Conservation (phyloP, 768 basidiomycete genomes). For the Coprinopsis cinerea region DNA sequence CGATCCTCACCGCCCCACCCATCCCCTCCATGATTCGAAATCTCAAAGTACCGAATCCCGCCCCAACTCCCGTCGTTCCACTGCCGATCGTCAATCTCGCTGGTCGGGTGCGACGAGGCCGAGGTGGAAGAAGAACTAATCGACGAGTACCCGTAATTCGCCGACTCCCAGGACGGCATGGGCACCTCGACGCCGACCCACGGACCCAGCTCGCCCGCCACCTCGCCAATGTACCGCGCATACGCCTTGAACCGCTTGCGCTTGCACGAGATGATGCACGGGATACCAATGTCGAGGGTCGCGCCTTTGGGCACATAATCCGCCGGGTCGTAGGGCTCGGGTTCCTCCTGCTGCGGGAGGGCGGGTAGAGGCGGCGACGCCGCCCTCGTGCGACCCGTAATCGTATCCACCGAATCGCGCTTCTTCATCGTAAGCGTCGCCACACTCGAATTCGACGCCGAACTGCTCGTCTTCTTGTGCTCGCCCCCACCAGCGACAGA, state of each 20-base stretch:
- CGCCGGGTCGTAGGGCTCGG: no score
- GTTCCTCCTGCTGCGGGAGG: conserved; percentile 14
- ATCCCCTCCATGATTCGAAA: conserved; percentile 41
- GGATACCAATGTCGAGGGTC: conserved; percentile 80
- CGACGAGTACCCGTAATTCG: conserved; percentile 33
- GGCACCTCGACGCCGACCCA: conserved; percentile 94
- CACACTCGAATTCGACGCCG: conserved; percentile 36
- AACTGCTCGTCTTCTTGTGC: conserved; percentile 42
- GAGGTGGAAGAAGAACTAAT: neutral
- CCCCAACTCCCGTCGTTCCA: conserved; percentile 87
- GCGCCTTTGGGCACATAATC: conserved; percentile 46
- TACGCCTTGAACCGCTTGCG: conserved; percentile 80
- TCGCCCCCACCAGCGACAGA: conserved; percentile 15
- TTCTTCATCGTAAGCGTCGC: conserved; percentile 36
- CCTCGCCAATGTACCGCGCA: conserved; percentile 84
- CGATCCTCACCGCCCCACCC: conserved; percentile 66
- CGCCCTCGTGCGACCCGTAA: conserved; percentile 19
- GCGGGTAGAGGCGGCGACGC: conserved; percentile 10
- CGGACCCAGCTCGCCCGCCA: conserved; percentile 72
- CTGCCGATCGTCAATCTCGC: conserved; percentile 47
- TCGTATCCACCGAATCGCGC: conserved; percentile 41
- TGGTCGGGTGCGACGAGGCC: conserved; percentile 1
- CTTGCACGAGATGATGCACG: conserved; percentile 83
- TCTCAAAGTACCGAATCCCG: conserved; percentile 81
- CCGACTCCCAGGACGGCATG: conserved; percentile 27